Base-by-base conservation (phyloP, 257 asterid species). In the Anisodus acutangulus region DNA sequence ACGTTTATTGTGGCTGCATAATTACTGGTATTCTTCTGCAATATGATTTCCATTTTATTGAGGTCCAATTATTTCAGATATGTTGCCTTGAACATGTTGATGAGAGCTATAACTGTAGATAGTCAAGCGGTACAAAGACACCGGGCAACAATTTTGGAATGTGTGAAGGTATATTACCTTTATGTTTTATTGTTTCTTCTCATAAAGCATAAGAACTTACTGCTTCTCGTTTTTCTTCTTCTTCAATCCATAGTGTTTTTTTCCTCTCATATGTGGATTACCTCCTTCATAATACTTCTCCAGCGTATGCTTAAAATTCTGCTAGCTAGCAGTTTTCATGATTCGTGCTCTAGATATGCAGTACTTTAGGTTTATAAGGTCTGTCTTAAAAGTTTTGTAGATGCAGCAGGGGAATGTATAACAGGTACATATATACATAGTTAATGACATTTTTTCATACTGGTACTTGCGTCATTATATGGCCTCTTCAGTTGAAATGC, bases 91-190 rank as follows among this genome's bases (percentile, higher is more conserved):
- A 97, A 95, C 89, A 97, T 97, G 99, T 90, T 97, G 91, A 97
- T 95, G 98, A 92, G 84, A 91, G 99, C 98, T 87, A 86, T 97
- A 85, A 58, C 98, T 78, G 94, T 95, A 81, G 99, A 97, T 88
- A 87, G 95, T 89, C 98, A 95, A 91, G 99, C 99, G 31, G 99
- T 97, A 82, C 99, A 97, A 90, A 92, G 99, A 89, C 99, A 97
- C 89, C 93, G 98, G 82, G 95, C 94, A 74, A 97, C 99, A 54
- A 95, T 97, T 88, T 86, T 97, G 90, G 98, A 95, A 89, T 94
- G 99, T 81, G 98, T 97, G 63, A 97, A 95, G 99, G 99, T 97
- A 91, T 68, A 45, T 58, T 64, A 60, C 76, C 35, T 45, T 19
- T n/a, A 35, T 37, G 45, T 10, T 79, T 69, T 67, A 43, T 76